A percentile compares a stretch with the other conserved stretches of the same genome.
Evolutionary conservation across 371 early-diverging fungal species (phyloP).

Genomic region (Mucor saturninus): DNA sequence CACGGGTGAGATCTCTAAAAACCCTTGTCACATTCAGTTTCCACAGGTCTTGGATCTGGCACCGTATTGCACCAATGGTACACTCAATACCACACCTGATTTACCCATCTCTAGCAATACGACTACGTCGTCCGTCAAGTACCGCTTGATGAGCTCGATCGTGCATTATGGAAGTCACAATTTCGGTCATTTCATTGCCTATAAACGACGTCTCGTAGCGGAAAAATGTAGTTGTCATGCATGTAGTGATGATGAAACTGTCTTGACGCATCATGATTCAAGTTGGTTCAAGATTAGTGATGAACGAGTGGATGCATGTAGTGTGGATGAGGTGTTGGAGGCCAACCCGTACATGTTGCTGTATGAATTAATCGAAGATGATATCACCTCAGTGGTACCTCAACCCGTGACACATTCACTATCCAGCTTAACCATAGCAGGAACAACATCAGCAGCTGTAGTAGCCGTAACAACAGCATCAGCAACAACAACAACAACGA

Average conservation of each 20-base stretch:
- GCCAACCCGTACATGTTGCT: slow-evolving; percentile 86
- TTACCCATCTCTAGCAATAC: slow-evolving; percentile 38
- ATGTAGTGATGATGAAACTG: slow-evolving; percentile 9
- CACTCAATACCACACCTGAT: slow-evolving; percentile 53
- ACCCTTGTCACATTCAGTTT: slow-evolving; percentile 74
- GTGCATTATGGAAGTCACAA: slow-evolving; percentile 86
- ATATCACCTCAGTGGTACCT: not conserved
- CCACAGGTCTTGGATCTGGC: slow-evolving; percentile 74
- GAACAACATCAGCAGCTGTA: not conserved
- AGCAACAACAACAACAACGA: not conserved
- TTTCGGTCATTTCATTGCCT: slow-evolving; percentile 88
- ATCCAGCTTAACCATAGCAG: not conserved
- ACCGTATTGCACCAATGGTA: slow-evolving; percentile 67
- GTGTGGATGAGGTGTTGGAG: slow-evolving; percentile 60
- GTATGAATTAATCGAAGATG: slow-evolving; percentile 60
- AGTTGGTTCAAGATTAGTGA: slow-evolving; percentile 78
- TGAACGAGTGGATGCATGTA: slow-evolving; percentile 71
- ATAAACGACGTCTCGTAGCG: slow-evolving; percentile 60
- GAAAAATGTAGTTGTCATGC: slow-evolving; percentile 26
- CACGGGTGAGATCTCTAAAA: slow-evolving; percentile 73
- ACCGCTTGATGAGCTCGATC: slow-evolving; percentile 76
- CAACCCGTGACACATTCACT: not conserved
- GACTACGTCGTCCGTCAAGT: slow-evolving; percentile 28
- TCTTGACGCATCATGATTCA: slow-evolving; percentile 16
- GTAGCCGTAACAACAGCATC: not conserved